A percentile compares a stretch with the other conserved stretches of the same genome.
phyloP scores from a whole-genome alignment of 768 basidiomycete species.

The Dentipellis fragilis region DNA sequence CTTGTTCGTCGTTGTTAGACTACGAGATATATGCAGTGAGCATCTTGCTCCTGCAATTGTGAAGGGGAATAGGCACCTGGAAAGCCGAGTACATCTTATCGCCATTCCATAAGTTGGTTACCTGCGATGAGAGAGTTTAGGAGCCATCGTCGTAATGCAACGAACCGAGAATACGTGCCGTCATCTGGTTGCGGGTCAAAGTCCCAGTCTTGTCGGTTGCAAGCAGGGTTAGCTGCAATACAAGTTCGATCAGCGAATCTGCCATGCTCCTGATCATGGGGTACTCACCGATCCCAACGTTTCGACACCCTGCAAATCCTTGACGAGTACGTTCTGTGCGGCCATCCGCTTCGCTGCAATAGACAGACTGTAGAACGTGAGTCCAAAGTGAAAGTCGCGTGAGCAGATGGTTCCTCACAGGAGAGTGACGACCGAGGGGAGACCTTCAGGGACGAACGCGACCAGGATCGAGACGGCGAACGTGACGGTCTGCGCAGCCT shows the following conservation, averaged over 20 bases:
- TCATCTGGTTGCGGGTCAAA: slow-evolving; percentile 65
- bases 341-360: slow-evolving; percentile 69
- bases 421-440: slow-evolving; percentile 60
- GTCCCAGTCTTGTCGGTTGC: slow-evolving; percentile 71
- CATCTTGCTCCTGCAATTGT: neutral
- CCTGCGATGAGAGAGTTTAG: slow-evolving; percentile 20
- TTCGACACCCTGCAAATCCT: slow-evolving; percentile 65
- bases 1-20: slow-evolving; percentile 60
- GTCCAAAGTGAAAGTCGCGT: neutral
- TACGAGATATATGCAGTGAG: slow-evolving; percentile 10
- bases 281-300: slow-evolving; percentile 38
- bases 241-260: neutral
- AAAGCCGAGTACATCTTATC: slow-evolving; percentile 54
- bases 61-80: neutral
- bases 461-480: slow-evolving; percentile 54
- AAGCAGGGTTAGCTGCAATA: slow-evolving; percentile 44
- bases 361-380: slow-evolving; percentile 27
- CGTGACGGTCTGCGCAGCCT: slow-evolving; percentile 48
- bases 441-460: slow-evolving; percentile 51
- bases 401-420: slow-evolving; percentile 20
- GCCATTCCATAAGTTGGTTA: slow-evolving; percentile 60
- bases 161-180: slow-evolving; percentile 21
- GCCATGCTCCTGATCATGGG: too few species aligned
- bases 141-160: neutral
- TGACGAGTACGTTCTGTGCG: slow-evolving; percentile 60